phyloP scores from a whole-genome alignment of 2,329 filamentous ascomycete species.

The Tetracladium maxilliforme region DNA sequence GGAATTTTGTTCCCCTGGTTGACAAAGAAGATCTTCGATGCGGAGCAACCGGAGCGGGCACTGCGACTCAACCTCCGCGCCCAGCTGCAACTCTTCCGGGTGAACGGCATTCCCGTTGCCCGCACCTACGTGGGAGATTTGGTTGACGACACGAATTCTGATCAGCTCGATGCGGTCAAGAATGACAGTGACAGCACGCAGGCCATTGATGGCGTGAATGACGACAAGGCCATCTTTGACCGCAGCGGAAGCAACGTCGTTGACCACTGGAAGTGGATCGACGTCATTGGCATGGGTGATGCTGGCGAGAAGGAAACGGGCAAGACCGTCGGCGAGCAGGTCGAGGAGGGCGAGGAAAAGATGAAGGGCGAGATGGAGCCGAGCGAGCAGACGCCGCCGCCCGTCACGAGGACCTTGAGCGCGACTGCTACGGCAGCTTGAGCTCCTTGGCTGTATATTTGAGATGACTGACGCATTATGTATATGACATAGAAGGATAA shows the following conservation, averaged over 20 bases:
- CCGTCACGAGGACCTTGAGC: constrained; percentile 1
- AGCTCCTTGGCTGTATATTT: too few species aligned
- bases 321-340: constrained; percentile 12
- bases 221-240: constrained; percentile 37
- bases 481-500: too few species aligned
- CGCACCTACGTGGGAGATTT: constrained; percentile 24
- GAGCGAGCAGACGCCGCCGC: constrained; percentile 2
- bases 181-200: constrained; percentile 11
- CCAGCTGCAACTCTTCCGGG: constrained; percentile 37
- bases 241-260: constrained; percentile 27
- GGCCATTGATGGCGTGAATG: constrained; percentile 20
- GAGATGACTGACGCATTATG: too few species aligned
- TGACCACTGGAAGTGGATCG: constrained; percentile 35
- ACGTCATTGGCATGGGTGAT: constrained; percentile 32
- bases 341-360: constrained; percentile 19
- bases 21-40: constrained; percentile 40
- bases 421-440: too few species aligned
- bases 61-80: constrained; percentile 44
- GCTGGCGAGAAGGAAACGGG: constrained; percentile 9
- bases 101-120: constrained; percentile 30
- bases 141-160: constrained; percentile 20
- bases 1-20: constrained; percentile 67
- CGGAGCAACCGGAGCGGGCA: constrained; percentile 40
- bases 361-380: constrained; percentile 18
- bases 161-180: too few species aligned